Conservation (phyloP, 164 flowering plant genomes). For the Annona cherimola region DNA sequence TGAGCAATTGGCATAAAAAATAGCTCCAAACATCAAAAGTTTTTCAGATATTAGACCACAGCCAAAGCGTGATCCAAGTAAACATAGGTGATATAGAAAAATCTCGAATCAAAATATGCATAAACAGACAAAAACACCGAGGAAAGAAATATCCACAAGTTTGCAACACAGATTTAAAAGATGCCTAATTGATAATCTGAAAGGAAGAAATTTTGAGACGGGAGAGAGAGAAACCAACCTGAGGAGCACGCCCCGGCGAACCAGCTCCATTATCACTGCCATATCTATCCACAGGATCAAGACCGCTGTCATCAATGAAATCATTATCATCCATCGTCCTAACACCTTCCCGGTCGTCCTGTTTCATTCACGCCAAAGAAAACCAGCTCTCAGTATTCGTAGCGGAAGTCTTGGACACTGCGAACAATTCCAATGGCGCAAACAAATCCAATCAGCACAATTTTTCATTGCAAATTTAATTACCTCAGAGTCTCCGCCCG, state of each 20-base stretch:
- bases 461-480: too few relatives aligned
- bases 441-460: too few relatives aligned
- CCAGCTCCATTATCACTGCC: conserved; percentile 58
- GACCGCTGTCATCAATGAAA: conserved; percentile 88
- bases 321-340: conserved; percentile 84
- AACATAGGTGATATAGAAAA: not conserved
- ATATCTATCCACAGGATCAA: conserved; percentile 72
- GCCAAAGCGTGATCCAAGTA: not conserved
- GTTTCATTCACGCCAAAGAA: conserved; percentile 5
- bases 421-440: too few relatives aligned
- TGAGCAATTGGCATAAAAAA: too few relatives aligned
- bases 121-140: not conserved
- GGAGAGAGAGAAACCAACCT: conserved; percentile 34
- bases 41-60: not conserved
- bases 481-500: conserved; percentile 87
- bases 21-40: not conserved
- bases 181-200: too few relatives aligned
- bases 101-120: not conserved
- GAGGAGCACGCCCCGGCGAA: conserved; percentile 65
- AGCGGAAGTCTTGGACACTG: too few relatives aligned
- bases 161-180: too few relatives aligned
- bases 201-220: not conserved
- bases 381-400: too few relatives aligned
- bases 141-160: not conserved
- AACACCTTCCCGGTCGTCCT: conserved; percentile 85